Evolutionary conservation across 768 basidiomycete genomes (phyloP), one percentile per base, ranked within the genome.

Genomic region (Psilocybe cyanescens): DNA sequence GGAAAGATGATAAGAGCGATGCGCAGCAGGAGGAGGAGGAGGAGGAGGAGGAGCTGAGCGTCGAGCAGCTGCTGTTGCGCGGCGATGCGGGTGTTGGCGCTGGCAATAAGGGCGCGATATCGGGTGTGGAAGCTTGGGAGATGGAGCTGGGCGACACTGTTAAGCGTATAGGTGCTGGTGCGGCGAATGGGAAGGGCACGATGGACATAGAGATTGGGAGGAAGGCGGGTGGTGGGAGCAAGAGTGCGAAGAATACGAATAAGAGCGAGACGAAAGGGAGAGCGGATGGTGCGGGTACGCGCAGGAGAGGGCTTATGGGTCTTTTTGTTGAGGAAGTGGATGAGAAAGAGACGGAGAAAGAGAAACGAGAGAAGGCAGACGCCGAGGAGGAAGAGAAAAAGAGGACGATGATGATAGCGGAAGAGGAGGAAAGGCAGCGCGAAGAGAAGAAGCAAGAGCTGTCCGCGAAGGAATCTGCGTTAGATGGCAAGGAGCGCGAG

Each of bases 81-180:
- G 41, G 11, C 5, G 46, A 60, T 9, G 45, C 46, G 39, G 33
- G 9, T 8, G 35, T 9, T 8, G 28, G 28, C 7, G 28, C 24
- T 31, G 49, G 16, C 24, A 50, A 31, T 24, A 24, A 19, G 11
- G 46, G 58, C 35, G 53, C 49, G 1, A 68, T 69, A 1, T 66
- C 68, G 14, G 70, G 72, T 3, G 70, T 62, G 12, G 69, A 70
- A 17, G 72, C 72, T 1, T 73, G 70, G 72, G 72, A 73, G 63
- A 63, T 73, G 46, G 72, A 70, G 63, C 55, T 71, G 9, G 72
- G 72, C 2, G 70, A 73, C 41, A 73, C 72, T 8, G 72, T 73
- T 8, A 73, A 71, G 51, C 60, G 68, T 16, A 65, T 70, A 48
- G 58, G 59, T 6, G 54, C 56, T 19, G 44, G 50, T 17, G 31